Percentiles rank a stretch among this genome's conserved stretches.
Conservation (phyloP, 2,329 filamentous ascomycete species). For the Ceratocystis huliohia region DNA sequence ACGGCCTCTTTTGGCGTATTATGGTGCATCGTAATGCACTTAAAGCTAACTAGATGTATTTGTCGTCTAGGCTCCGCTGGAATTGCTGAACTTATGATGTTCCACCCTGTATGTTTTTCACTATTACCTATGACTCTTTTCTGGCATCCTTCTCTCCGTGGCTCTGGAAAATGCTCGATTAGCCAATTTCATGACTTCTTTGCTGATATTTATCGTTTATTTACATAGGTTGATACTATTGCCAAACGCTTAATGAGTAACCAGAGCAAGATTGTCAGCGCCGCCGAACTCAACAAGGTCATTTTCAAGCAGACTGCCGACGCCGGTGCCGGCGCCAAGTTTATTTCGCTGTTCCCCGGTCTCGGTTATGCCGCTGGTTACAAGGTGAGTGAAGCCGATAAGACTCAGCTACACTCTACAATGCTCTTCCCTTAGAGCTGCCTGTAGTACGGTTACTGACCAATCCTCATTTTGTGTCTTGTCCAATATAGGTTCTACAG, state of each 20-base stretch:
- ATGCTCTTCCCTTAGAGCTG: background rate
- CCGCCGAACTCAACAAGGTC: conserved; percentile 65
- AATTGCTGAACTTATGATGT: conserved; percentile 84
- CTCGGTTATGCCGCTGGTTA: conserved; percentile 95
- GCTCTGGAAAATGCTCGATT: background rate
- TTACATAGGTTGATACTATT: conserved; percentile 78
- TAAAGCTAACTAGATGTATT: background rate
- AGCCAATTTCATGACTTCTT: background rate
- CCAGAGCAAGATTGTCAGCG: conserved; percentile 42
- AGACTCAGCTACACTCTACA: no score
- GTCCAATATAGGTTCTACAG: conserved; percentile 55
- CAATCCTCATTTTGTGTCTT: background rate
- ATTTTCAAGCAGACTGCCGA: conserved; percentile 83
- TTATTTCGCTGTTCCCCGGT: conserved; percentile 91
- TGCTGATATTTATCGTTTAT: background rate
- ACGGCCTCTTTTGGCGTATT: background rate
- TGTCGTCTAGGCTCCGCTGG: conserved; percentile 61
- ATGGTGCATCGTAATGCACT: background rate
- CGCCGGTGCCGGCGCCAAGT: conserved; percentile 60
- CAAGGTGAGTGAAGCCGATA: conserved; percentile 46
- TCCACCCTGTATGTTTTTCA: conserved; percentile 59
- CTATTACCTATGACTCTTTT: background rate
- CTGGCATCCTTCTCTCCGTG: background rate
- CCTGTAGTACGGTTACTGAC: background rate
- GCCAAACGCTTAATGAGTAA: conserved; percentile 99